Conservation (phyloP, 2,329 filamentous ascomycete genomes). For the Neonectria faginata region DNA sequence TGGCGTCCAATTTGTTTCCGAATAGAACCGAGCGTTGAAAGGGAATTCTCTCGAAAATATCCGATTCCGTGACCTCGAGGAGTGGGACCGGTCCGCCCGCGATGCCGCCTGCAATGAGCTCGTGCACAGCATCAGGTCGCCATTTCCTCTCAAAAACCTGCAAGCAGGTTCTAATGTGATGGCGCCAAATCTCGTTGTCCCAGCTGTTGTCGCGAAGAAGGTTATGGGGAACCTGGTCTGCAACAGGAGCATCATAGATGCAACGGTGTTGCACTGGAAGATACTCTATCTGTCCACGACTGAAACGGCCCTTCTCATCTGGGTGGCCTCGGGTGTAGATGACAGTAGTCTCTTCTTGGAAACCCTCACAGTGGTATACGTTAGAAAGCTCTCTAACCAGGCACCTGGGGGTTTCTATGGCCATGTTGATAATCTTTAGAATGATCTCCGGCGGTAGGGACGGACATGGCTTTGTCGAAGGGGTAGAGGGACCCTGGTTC, state of each 20-base stretch:
- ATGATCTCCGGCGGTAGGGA: slow-evolving; percentile 5
- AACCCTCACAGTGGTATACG: slow-evolving; percentile 10
- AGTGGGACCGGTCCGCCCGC: too few relatives aligned
- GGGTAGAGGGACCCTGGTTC: background rate
- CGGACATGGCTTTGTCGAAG: slow-evolving; percentile 2
- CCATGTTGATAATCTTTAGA: slow-evolving; percentile 19
- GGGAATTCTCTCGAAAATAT: background rate
- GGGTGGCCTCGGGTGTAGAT: slow-evolving; percentile 27
- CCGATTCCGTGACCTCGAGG: background rate
- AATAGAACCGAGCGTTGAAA: background rate
- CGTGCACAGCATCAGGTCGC: slow-evolving; percentile 3
- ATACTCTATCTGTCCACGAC: slow-evolving; percentile 17
- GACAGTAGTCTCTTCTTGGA: slow-evolving; percentile 9
- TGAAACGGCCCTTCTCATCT: background rate
- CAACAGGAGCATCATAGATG: slow-evolving; percentile 16
- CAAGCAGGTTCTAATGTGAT: slow-evolving; percentile 11
- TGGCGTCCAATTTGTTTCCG: background rate
- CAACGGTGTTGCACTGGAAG: slow-evolving; percentile 23
- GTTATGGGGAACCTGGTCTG: background rate
- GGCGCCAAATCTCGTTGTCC: slow-evolving; percentile 7
- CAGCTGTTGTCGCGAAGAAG: slow-evolving; percentile 1
- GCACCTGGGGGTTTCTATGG: slow-evolving; percentile 7
- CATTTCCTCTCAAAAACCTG: slow-evolving; percentile 23
- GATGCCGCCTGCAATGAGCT: background rate
- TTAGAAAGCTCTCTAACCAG: slow-evolving; percentile 12